Base-by-base conservation (phyloP, 139 green algal genomes). In the Chlamydomonas schloesseri region DNA sequence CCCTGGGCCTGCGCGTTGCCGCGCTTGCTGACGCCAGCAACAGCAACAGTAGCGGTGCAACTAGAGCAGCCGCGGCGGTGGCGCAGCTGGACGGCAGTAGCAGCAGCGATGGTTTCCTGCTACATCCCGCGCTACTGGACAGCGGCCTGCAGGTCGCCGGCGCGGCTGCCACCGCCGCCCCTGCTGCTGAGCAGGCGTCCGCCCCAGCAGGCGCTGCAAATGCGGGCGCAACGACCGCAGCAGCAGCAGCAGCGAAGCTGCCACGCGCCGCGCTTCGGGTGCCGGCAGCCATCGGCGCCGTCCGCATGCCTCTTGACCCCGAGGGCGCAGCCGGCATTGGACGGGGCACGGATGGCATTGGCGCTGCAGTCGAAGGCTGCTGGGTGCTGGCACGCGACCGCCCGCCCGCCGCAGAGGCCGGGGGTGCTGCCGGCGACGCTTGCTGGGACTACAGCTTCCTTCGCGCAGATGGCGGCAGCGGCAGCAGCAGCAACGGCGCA, bases 311-410 rank as follows among this genome's bases (percentile, higher is more conserved):
- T 14, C 68, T 78, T 47, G 9, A 15, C 24, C 62, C 46, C 2
- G 92, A 87, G n/a, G 95, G 96, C 77, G 94, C 87, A 37, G 84
- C 96, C 5, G 95, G 95, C 57, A 50, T 50, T 8, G 42, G 42
- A n/a, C n/a, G n/a, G n/a, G n/a, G n/a, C n/a, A n/a, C n/a, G n/a
- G n/a, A n/a, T n/a, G n/a, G n/a, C n/a, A n/a, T n/a, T n/a, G n/a
- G n/a, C n/a, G n/a, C n/a, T n/a, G n/a, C n/a, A n/a, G n/a, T n/a
- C n/a, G n/a, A n/a, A 94, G 91, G 95, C 93, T 1, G 5, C 72
- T 37, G 79, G 83, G 42, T 91, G 74, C 76, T 60, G 15, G 73
- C 50, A 1, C 2, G 31, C 31, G 31, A 8, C 31, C 14, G 10
- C 26, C 3, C 31, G 4, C 31, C 34, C n/a, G n/a, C n/a, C n/a